Evolutionary conservation across 768 basidiomycete genomes (phyloP).

Genomic region (Holtermannia corniformis): DNA sequence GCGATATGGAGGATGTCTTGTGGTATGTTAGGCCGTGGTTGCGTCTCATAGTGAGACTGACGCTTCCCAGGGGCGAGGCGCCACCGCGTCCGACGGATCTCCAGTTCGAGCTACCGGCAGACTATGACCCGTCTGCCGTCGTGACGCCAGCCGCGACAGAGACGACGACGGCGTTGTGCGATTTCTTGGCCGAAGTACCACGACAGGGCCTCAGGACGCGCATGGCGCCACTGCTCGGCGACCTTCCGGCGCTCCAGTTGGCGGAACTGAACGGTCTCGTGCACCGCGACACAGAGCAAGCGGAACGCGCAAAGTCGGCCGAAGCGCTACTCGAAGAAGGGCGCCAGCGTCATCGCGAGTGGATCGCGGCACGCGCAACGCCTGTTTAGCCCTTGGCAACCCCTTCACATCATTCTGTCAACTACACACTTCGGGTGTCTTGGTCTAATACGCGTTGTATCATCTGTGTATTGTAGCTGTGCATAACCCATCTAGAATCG

Average conservation of each 20-base stretch:
- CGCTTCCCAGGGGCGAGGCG: constrained; percentile 21
- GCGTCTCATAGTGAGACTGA: background rate
- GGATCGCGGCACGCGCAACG: background rate
- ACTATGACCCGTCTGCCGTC: constrained; percentile 31
- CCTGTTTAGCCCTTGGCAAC: too few relatives aligned
- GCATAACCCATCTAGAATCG: too few relatives aligned
- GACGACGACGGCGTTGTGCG: constrained; percentile 3
- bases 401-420: too few relatives aligned
- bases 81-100: constrained; percentile 29
- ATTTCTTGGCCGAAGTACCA: constrained; percentile 13
- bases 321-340: background rate
- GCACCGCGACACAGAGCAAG: too few relatives aligned
- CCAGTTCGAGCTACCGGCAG: constrained; percentile 20
- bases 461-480: too few relatives aligned
- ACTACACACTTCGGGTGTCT: too few relatives aligned
- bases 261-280: too few relatives aligned
- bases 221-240: background rate
- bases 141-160: constrained; percentile 8
- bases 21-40: too few relatives aligned
- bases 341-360: background rate
- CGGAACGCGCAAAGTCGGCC: too few relatives aligned
- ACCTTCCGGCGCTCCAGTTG: background rate
- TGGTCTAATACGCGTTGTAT: too few relatives aligned
- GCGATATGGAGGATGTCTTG: constrained; percentile 30
- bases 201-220: background rate